Evolutionary conservation across 495 filamentous ascomycete genomes (phyloP).

Genomic region (Hyaloscypha bicolor): DNA sequence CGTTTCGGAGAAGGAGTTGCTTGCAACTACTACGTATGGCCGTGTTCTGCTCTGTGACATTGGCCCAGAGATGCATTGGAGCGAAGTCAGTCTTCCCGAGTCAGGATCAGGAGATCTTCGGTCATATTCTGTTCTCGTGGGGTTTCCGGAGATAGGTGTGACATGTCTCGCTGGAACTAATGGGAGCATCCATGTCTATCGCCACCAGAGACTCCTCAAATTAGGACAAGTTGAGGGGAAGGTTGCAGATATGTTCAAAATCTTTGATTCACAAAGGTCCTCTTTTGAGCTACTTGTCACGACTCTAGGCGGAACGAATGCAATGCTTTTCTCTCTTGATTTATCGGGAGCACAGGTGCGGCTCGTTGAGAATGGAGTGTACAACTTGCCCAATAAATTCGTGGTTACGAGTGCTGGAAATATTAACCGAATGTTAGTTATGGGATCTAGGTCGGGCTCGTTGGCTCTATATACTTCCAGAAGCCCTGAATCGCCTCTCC

Average conservation of each 20-base stretch:
- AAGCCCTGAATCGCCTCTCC: not conserved
- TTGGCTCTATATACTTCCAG: slow-evolving; percentile 55
- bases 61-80: slow-evolving; percentile 37
- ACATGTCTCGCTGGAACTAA: slow-evolving; percentile 56
- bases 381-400: slow-evolving; percentile 23
- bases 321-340: slow-evolving; percentile 31
- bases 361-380: not conserved
- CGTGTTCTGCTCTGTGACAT: slow-evolving; percentile 56
- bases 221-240: slow-evolving; percentile 43
- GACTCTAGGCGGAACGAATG: slow-evolving; percentile 28
- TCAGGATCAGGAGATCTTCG: slow-evolving; percentile 36
- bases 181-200: slow-evolving; percentile 55
- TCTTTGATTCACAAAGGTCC: slow-evolving; percentile 6
- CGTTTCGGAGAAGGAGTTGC: slow-evolving; percentile 54
- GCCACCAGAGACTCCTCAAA: slow-evolving; percentile 31
- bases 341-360: not conserved
- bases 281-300: slow-evolving; percentile 26
- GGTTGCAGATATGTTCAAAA: slow-evolving; percentile 41
- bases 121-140: slow-evolving; percentile 47
- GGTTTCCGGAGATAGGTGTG: slow-evolving; percentile 34
- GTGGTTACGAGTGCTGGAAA: slow-evolving; percentile 32
- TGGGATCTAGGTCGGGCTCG: slow-evolving; percentile 70
- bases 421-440: slow-evolving; percentile 41
- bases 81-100: slow-evolving; percentile 41
- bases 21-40: slow-evolving; percentile 63